phyloP scores from a whole-genome alignment of 768 basidiomycete species.

The Coprinopsis marcescibilis region DNA sequence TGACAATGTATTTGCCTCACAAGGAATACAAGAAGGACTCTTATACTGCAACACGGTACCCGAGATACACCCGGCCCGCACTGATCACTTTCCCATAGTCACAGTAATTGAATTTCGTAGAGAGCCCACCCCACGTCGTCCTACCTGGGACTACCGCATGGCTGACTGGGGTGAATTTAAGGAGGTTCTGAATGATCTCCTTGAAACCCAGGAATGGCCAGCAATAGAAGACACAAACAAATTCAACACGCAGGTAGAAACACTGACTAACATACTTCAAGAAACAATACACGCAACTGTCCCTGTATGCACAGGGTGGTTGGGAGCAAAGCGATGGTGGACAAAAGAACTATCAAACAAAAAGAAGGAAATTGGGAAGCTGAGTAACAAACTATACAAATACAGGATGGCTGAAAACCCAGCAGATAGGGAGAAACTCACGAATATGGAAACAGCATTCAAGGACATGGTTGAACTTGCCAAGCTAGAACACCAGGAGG shows the following conservation, averaged over 20 bases:
- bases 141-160: slow-evolving; percentile 12
- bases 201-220: slow-evolving; percentile 14
- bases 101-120: slow-evolving; percentile 21
- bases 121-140: background rate
- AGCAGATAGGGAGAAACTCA: too few relatives aligned
- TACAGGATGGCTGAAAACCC: too few relatives aligned
- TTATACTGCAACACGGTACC: slow-evolving; percentile 23
- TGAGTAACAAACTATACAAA: too few relatives aligned
- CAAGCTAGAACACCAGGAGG: too few relatives aligned
- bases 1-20: slow-evolving; percentile 39
- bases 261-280: slow-evolving; percentile 8
- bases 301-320: background rate
- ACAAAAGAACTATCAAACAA: slow-evolving; percentile 18
- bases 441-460: too few relatives aligned
- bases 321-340: slow-evolving; percentile 18
- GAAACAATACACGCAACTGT: slow-evolving; percentile 7
- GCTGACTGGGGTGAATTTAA: slow-evolving; percentile 17
- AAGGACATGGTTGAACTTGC: too few relatives aligned
- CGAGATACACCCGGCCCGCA: slow-evolving; percentile 12
- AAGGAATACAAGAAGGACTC: slow-evolving; percentile 11
- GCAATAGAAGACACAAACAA: background rate
- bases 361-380: too few relatives aligned
- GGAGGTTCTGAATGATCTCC: slow-evolving; percentile 17
- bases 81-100: slow-evolving; percentile 39
- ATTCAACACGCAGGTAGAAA: background rate